phyloP scores from a whole-genome alignment of 2,329 filamentous ascomycete species.

The Exophiala bonariae region DNA sequence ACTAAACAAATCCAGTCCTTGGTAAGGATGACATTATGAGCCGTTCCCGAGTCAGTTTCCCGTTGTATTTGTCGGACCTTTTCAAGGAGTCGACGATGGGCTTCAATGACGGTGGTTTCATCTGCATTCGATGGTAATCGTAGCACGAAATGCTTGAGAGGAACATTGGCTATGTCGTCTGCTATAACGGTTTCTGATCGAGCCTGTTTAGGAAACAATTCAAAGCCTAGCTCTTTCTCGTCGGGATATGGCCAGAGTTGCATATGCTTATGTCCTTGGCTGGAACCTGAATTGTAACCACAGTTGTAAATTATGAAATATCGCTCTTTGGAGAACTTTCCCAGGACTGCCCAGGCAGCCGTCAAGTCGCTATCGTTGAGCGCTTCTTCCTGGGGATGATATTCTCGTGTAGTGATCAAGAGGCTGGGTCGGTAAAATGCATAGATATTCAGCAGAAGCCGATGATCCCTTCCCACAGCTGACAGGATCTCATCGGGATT shows the following conservation, averaged over 20 bases:
- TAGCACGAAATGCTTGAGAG: constrained; percentile 32
- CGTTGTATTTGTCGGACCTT: constrained; percentile 23
- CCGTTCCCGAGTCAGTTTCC: constrained; percentile 18
- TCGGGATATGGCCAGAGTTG: constrained; percentile 41
- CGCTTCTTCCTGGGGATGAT: constrained; percentile 38
- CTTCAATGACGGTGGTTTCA: constrained; percentile 13
- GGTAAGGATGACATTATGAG: constrained; percentile 32
- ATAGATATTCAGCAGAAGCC: constrained; percentile 30
- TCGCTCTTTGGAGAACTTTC: constrained; percentile 22
- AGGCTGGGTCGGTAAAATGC: constrained; percentile 35
- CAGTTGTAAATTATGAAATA: constrained; percentile 48
- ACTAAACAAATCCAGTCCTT: constrained; percentile 31
- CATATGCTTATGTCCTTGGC: constrained; percentile 48
- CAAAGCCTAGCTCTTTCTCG: constrained; percentile 19
- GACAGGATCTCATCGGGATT: constrained; percentile 28
- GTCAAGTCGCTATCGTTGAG: constrained; percentile 38
- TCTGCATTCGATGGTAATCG: constrained; percentile 22
- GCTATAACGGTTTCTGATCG: constrained; percentile 24
- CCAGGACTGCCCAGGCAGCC: constrained; percentile 39
- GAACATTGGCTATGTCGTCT: constrained; percentile 23
- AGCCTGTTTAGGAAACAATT: constrained; percentile 27
- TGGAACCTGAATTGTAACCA: constrained; percentile 44
- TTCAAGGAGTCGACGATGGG: constrained; percentile 26
- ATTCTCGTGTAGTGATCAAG: constrained; percentile 41
- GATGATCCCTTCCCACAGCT: constrained; percentile 24